Evolutionary conservation across 768 basidiomycete species (phyloP).

Genomic region (Leccinum longicurvipes): DNA sequence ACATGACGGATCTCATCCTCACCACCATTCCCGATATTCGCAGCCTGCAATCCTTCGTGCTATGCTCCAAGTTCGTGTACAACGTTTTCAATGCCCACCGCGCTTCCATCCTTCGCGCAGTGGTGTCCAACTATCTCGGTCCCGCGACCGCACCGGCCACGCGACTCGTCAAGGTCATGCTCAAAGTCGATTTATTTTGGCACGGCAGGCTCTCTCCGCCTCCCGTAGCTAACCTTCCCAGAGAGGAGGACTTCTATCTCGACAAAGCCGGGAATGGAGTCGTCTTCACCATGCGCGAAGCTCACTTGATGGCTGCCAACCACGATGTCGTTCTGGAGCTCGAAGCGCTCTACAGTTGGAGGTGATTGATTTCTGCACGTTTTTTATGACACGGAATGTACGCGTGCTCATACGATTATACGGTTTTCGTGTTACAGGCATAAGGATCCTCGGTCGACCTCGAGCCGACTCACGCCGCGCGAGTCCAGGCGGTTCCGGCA

Average conservation of each 20-base stretch:
- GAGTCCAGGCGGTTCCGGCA: conserved; percentile 32
- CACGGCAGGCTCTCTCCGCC: conserved; percentile 10
- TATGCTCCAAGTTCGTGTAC: conserved; percentile 16
- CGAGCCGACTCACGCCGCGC: conserved; percentile 25
- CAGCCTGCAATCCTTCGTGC: conserved; percentile 8
- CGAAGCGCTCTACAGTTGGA: conserved; percentile 20
- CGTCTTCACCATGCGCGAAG: conserved; percentile 9
- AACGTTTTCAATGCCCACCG: conserved; percentile 10
- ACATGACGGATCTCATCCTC: too few species aligned
- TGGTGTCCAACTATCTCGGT: conserved; percentile 16
- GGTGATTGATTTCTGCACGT: conserved; percentile 7
- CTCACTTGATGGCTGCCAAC: conserved; percentile 9
- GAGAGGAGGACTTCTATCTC: conserved; percentile 6
- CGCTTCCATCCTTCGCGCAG: conserved; percentile 9
- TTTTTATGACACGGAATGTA: not conserved
- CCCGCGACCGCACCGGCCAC: conserved; percentile 4
- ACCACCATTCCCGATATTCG: not conserved
- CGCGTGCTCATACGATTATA: not conserved
- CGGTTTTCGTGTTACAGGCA: conserved; percentile 20
- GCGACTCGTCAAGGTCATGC: conserved; percentile 16
- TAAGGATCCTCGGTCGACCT: conserved; percentile 34
- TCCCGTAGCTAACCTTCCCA: conserved; percentile 6
- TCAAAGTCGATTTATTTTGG: conserved; percentile 5
- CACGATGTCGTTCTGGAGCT: conserved; percentile 13
- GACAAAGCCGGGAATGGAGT: not conserved